These are phyloP conservation scores for Wickerhamomyces bisporus DNA, from an alignment of 805 yeast species.

Conservation along the genomic window DNA sequence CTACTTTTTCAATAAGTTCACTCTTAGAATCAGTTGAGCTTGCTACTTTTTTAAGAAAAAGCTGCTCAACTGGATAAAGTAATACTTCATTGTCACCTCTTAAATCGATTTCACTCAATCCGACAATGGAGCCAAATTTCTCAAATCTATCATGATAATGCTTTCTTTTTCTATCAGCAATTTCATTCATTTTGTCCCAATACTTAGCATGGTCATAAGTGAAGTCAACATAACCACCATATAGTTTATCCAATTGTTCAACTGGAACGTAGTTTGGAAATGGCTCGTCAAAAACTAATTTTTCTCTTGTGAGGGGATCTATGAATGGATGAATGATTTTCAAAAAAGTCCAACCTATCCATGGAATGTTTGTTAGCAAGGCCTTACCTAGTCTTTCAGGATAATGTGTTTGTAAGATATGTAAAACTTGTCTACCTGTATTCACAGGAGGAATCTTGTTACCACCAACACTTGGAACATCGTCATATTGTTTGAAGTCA, in stretches of 20 bases:
- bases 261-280: slow-evolving; percentile 76
- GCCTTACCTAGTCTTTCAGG: slow-evolving; percentile 97
- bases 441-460: slow-evolving; percentile 84
- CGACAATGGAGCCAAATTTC: slow-evolving; percentile 65
- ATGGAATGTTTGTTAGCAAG: slow-evolving; percentile 85
- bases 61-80: slow-evolving; percentile 13
- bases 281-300: slow-evolving; percentile 87
- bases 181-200: slow-evolving; percentile 66
- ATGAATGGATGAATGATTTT: slow-evolving; percentile 92
- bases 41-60: not conserved
- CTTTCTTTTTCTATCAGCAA: slow-evolving; percentile 54
- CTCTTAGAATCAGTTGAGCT: not conserved
- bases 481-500: slow-evolving; percentile 77
- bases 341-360: slow-evolving; percentile 88
- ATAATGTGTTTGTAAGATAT: slow-evolving; percentile 92
- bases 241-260: slow-evolving; percentile 75
- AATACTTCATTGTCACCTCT: slow-evolving; percentile 37
- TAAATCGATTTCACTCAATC: slow-evolving; percentile 78
- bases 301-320: slow-evolving; percentile 92
- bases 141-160: slow-evolving; percentile 65
- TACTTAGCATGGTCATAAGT: slow-evolving; percentile 74
- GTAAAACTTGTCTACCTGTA: slow-evolving; percentile 86
- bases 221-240: slow-evolving; percentile 84
- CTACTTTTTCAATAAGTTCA: not conserved
- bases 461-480: slow-evolving; percentile 38